phyloP scores from a whole-genome alignment of 148 eudicot genomes.

The Heliosperma pusillum region DNA sequence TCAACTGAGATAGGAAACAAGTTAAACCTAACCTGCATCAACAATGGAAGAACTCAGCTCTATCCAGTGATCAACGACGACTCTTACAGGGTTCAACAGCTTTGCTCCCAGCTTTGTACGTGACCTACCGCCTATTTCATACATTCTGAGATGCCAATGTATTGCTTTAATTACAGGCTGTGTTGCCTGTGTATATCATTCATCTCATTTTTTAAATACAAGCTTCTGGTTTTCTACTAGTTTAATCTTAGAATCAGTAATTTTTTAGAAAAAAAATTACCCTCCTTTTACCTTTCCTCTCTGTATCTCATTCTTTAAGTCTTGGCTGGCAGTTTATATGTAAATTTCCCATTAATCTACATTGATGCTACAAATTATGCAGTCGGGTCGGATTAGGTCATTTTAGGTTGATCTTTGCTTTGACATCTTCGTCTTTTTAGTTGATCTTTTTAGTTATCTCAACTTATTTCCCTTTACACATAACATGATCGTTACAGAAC shows the following conservation, averaged over 20 bases:
- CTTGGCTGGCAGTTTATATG: neutral
- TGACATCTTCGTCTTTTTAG: too few relatives aligned
- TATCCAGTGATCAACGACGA: constrained; percentile 27
- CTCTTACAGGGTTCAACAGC: constrained; percentile 33
- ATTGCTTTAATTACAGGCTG: neutral
- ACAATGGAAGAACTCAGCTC: constrained; percentile 41
- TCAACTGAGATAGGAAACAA: constrained; percentile 31
- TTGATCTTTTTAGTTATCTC: too few relatives aligned
- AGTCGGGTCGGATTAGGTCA: too few relatives aligned
- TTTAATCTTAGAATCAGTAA: too few relatives aligned
- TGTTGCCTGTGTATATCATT: constrained; percentile 9
- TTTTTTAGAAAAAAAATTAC: too few relatives aligned
- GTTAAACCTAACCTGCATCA: constrained; percentile 50
- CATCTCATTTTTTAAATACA: neutral
- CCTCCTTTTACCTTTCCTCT: too few relatives aligned
- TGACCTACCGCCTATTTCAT: constrained; percentile 19
- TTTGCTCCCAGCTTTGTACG: constrained; percentile 56
- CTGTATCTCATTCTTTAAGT: neutral
- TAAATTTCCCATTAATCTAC: too few relatives aligned
- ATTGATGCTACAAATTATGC: too few relatives aligned
- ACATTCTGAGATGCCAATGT: neutral
- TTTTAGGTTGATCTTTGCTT: too few relatives aligned
- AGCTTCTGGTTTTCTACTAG: too few relatives aligned
- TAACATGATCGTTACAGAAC: too few relatives aligned
- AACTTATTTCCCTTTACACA: too few relatives aligned